A percentile compares a stretch with the other conserved stretches of the same genome.
Conservation (phyloP, 139 green algal species). For the Picochlorum sp. region DNA sequence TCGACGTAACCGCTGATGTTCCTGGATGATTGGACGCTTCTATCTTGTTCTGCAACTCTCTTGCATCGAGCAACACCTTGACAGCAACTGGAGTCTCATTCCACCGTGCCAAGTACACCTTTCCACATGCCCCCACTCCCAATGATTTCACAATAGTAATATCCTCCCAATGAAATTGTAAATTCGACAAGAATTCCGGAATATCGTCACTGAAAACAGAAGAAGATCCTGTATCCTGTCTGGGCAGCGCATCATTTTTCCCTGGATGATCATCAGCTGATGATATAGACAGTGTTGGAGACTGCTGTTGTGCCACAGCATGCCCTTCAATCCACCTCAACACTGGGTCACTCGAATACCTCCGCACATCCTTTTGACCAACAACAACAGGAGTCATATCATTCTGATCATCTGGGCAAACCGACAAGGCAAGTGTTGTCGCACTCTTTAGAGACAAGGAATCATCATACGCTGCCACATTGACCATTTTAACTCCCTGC, state of each 20-base stretch:
- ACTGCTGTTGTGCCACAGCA: not conserved
- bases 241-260: not conserved
- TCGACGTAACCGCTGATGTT: no score
- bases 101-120: slow-evolving; percentile 43
- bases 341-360: not conserved
- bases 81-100: slow-evolving; percentile 41
- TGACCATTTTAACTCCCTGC: not conserved
- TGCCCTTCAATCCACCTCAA: slow-evolving; percentile 2
- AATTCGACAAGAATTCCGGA: not conserved
- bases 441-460: not conserved
- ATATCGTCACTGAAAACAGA: not conserved
- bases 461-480: slow-evolving; percentile 3
- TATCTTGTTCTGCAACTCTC: not conserved
- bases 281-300: not conserved
- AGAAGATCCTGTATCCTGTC: not conserved
- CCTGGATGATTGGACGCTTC: no score
- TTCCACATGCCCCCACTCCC: slow-evolving; percentile 43
- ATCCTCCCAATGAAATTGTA: not conserved
- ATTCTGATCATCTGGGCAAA: not conserved
- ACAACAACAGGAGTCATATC: not conserved
- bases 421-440: not conserved
- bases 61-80: slow-evolving; percentile 31
- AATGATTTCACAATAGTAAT: slow-evolving; percentile 8
- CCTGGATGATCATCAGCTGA: not conserved
- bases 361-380: not conserved